phyloP scores from a whole-genome alignment of 2,329 filamentous ascomycete species.

The Colletotrichum sp. region DNA sequence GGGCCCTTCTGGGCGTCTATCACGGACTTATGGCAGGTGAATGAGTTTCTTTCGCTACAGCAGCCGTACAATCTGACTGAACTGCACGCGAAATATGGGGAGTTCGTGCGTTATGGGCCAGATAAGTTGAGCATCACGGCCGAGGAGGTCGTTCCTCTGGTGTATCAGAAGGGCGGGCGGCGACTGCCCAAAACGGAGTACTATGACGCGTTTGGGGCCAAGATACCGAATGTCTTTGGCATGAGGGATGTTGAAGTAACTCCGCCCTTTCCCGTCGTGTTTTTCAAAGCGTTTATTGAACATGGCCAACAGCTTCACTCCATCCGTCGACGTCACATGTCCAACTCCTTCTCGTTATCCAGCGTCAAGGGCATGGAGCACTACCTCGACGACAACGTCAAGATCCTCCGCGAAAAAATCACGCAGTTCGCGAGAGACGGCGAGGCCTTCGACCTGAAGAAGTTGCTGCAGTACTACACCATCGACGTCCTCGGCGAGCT shows the following conservation, averaged over 20 bases:
- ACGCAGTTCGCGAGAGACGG: not conserved
- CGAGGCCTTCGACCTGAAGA: conserved; percentile 33
- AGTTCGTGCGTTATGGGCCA: conserved; percentile 1
- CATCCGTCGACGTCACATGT: not conserved
- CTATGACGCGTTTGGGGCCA: conserved; percentile 3
- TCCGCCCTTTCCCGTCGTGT: fast-evolving
- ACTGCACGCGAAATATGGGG: not conserved
- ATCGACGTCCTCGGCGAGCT: conserved; percentile 32
- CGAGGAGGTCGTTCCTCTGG: conserved; percentile 3
- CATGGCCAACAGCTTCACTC: not conserved
- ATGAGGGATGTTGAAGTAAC: conserved; percentile 1
- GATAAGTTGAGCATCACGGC: conserved; percentile 13
- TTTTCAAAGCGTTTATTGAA: fast-evolving
- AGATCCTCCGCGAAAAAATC: conserved; percentile 29
- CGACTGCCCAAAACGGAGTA: conserved; percentile 7
- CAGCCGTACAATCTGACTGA: conserved; percentile 4
- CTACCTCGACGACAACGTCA: conserved; percentile 34
- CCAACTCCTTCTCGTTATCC: not conserved
- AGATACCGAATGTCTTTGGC: not conserved
- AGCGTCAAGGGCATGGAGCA: conserved; percentile 38
- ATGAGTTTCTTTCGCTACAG: not conserved
- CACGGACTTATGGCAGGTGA: conserved; percentile 6
- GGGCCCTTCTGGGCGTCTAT: conserved; percentile 3
- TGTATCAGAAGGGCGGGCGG: conserved; percentile 5
- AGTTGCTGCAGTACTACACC: conserved; percentile 28